Base-by-base conservation (phyloP, 129 eudicot species). In the Flaveria brownii region DNA sequence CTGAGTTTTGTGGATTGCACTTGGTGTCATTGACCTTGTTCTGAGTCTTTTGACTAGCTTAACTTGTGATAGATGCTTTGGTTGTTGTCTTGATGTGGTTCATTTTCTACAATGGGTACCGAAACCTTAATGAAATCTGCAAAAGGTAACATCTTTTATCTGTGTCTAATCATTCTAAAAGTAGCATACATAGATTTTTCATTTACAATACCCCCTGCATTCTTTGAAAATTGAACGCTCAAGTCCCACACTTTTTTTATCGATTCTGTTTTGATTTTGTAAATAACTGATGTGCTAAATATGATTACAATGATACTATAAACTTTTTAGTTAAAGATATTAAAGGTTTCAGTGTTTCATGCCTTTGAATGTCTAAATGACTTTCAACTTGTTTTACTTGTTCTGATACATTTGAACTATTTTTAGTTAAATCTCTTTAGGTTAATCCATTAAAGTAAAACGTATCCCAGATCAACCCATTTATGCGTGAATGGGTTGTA, bases 31-130 rank as follows among this genome's bases (percentile, higher is more conserved):
- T 45, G 57, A 45, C 73, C 69, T 63, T 36, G 17, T 66, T 66
- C 26, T 0, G 8, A 66, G 50, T 68, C 33, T 46, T 59, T 78
- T 73, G 81, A 57, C 3, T 33, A 41, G 45, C 87, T 83, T 82
- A 76, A 77, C 78, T 16, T 67, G 25, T 74, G 6, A 10, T 62
- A 91, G 97, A 91, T 82, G 86, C 80, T 46, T 80, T 88, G 84
- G 83, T 91, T 49, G 9, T 86, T 78, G 86, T 91, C 55, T 83
- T 91, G 84, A 82, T 83, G 89, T 88, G 93, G 93, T 91, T 84
- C 81, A 78, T 91, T 70, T 86, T 80, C 87, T 82, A 88, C 85
- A 91, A 84, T 66, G 85, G 89, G 47, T 81, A 79, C 59, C 82
- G 82, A 45, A 75, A 78, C 69, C 78, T 73, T 22, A 69, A 78